phyloP scores from a whole-genome alignment of 2,329 filamentous ascomycete genomes.

The Epichloe uncinata region DNA sequence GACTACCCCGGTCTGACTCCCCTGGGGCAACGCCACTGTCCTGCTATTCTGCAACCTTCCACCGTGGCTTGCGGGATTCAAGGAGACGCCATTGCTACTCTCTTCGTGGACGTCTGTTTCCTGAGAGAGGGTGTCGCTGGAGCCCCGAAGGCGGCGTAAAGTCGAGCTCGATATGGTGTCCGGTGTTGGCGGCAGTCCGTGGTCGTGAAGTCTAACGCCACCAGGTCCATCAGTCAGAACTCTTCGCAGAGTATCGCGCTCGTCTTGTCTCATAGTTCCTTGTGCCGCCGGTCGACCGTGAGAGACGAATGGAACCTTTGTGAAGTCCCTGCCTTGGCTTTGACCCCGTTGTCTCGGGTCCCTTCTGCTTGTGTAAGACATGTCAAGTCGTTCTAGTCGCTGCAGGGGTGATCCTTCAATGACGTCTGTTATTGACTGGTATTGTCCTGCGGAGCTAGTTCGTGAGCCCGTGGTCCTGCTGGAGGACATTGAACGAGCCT shows the following conservation, averaged over 20 bases:
- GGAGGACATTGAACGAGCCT: background rate
- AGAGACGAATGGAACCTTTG: constrained; percentile 7
- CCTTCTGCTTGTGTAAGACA: constrained; percentile 13
- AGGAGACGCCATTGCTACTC: constrained; percentile 19
- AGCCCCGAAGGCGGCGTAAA: constrained; percentile 35
- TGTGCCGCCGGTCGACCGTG: constrained; percentile 11
- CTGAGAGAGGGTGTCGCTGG: constrained; percentile 32
- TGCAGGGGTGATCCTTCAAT: constrained; percentile 28
- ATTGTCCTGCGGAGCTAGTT: constrained; percentile 20
- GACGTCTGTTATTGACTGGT: constrained; percentile 30
- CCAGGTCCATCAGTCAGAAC: constrained; percentile 34
- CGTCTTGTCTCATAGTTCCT: constrained; percentile 29
- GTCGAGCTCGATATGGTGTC: constrained; percentile 47
- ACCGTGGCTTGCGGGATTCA: constrained; percentile 12
- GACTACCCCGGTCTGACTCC: background rate
- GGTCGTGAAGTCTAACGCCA: constrained; percentile 27
- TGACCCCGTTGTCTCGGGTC: constrained; percentile 16
- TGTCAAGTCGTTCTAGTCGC: constrained; percentile 32
- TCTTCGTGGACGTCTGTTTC: constrained; percentile 17
- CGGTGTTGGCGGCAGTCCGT: constrained; percentile 41
- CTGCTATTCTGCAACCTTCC: constrained; percentile 5
- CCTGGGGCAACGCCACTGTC: background rate
- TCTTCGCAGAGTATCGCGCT: constrained; percentile 32
- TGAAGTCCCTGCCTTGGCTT: constrained; percentile 14
- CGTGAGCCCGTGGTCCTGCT: constrained; percentile 7